phyloP scores from a whole-genome alignment of 305 asterid species.

The Fraxinus floribunda region DNA sequence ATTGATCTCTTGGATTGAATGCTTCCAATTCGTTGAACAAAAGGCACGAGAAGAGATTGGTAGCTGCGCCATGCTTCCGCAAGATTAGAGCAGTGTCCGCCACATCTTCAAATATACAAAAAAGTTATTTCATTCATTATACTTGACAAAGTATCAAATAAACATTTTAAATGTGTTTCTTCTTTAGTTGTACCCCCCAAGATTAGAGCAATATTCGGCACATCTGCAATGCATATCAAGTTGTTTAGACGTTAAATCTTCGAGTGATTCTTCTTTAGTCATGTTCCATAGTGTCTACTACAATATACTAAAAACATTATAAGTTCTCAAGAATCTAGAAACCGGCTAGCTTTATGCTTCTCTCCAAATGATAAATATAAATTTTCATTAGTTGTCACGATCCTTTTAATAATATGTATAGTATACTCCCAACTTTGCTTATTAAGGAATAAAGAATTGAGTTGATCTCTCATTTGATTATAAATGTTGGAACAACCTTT shows the following conservation, averaged over 20 bases:
- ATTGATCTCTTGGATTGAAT: slow-evolving; percentile 87
- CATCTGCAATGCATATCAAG: neutral
- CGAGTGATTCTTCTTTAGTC: neutral
- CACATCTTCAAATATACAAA: slow-evolving; percentile 53
- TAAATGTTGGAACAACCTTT: neutral
- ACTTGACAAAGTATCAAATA: neutral
- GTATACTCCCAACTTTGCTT: neutral
- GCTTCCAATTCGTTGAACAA: slow-evolving; percentile 81
- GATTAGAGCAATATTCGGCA: neutral
- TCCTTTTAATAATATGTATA: neutral
- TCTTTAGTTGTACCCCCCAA: neutral
- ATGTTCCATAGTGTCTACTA: neutral
- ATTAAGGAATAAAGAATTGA: neutral
- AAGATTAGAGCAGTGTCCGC: slow-evolving; percentile 78
- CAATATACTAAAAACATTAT: neutral
- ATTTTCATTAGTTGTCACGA: neutral
- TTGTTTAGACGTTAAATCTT: neutral
- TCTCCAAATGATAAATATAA: neutral
- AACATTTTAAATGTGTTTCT: neutral
- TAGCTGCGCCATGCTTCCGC: slow-evolving; percentile 56
- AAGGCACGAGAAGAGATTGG: slow-evolving; percentile 70
- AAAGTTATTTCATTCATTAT: neutral
- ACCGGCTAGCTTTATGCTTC: neutral
- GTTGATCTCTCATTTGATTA: neutral
- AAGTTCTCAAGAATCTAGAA: neutral